Base-by-base conservation (phyloP, 2,329 filamentous ascomycete genomes). In the Fusarium dlaminii region DNA sequence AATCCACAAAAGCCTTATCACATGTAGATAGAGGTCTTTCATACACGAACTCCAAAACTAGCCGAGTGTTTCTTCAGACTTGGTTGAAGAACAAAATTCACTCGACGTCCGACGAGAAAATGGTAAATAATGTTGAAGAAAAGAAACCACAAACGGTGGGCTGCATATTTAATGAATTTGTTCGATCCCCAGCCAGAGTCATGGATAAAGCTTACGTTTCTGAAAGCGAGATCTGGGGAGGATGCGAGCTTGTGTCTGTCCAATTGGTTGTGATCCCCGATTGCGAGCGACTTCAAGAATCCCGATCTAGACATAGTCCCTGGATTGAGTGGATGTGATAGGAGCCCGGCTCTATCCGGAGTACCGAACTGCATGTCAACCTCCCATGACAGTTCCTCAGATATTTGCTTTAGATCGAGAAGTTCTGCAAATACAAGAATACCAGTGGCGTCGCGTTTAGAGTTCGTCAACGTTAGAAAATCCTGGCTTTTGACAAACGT, bases 291-390 rank as follows among this genome's bases (percentile, higher is more conserved):
- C 51, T 72, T 67, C 72, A 77, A 64, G 58, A 72, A 54, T 20
- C 68, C 77, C 76, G 74, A 78, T 78, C 68, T 64, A 75, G 77
- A 69, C 73, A 76, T 76, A 78, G 77, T 66, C 69, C 59, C 75
- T 68, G 68, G 49, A 56, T 70, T 49, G 72, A 76, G 77, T 78
- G 77, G 77, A 58, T 68, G 76, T 74, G 74, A 78, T 74, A 78
- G 70, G 74, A 75, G 70, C 60, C 72, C 56, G 55, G 59, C 34
- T 55, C 54, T 55, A 62, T 63, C 67, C 72, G 72, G 67, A 67
- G 48, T 63, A 64, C 72, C 73, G 69, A 71, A 56, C 65, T 69
- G 45, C 45, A 46, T 46, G 54, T 74, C 52, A 69, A 57, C 30
- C 30, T 48, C 32, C 42, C 37, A 66, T 66, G 37, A n/a, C 57